Evolutionary conservation across 2,329 filamentous ascomycete species (phyloP), one percentile per base, ranked within the genome.

Genomic region (Fusarium graminum): DNA sequence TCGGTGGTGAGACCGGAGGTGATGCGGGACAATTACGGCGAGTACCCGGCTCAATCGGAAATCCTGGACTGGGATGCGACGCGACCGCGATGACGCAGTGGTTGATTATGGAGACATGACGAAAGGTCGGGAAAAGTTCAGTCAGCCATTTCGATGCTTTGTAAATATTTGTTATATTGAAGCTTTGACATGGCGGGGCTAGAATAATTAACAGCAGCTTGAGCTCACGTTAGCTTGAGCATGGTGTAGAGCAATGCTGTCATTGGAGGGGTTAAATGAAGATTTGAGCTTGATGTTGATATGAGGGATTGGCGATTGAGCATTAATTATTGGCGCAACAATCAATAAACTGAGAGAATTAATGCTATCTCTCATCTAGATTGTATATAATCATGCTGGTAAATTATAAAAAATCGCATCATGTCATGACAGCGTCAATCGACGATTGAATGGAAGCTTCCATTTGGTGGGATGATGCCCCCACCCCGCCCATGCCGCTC

Each of bases 391-490:
- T 46, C 9, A n/a, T n/a, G n/a, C n/a, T n/a, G n/a, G n/a, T n/a
- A n/a, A n/a, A n/a, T n/a, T n/a, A n/a, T 34, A 36, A 36, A 8
- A 45, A 51, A 36, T 44, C 58, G 50, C n/a, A n/a, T n/a, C n/a
- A n/a, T 25, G 50, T 63, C 67, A 70, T 70, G 65, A 66, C 54
- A 59, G 19, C 22, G 45, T 51, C 40, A 43, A 42, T 36, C 14
- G 28, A 40, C 40, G 30, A 22, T 52, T 26, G 17, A 43, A 42
- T 65, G 54, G 63, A 67, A 43, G 47, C 46, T 60, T 45, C 59
- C 47, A 47, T 56, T 65, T 54, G 41, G 69, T 72, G 69, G 70
- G 59, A 70, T 72, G 57, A 59, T 68, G 60, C 59, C 69, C 69
- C 70, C 57, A 65, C 55, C 59, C 60, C 52, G 45, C 52, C 46